Evolutionary conservation across 2,329 filamentous ascomycete species (phyloP).

Genomic region (Ilyonectria sp.): DNA sequence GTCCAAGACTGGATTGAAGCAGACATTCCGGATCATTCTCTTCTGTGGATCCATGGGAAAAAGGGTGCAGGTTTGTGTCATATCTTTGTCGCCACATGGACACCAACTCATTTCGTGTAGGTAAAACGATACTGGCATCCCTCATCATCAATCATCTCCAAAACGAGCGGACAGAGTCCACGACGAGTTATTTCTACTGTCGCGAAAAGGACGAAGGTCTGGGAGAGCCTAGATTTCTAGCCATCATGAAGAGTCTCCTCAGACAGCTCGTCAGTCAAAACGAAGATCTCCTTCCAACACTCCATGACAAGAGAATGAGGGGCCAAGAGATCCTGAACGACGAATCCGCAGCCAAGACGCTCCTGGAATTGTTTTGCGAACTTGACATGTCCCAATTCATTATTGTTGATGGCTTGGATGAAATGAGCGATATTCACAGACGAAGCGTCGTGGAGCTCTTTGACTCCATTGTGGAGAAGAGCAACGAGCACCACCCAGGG

Average conservation of each 20-base stretch:
- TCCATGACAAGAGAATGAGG: constrained; percentile 11
- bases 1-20: constrained; percentile 21
- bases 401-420: constrained; percentile 62
- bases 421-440: constrained; percentile 52
- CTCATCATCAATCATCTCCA: constrained; percentile 51
- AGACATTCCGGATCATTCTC: constrained; percentile 12
- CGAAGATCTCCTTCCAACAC: constrained; percentile 6
- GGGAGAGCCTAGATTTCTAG: neutral
- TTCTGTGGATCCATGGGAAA: constrained; percentile 27
- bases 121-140: constrained; percentile 60
- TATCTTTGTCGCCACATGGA: neutral
- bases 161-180: constrained; percentile 11
- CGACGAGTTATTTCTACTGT: constrained; percentile 59
- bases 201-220: constrained; percentile 47
- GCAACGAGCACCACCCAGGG: constrained; percentile 6
- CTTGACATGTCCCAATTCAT: constrained; percentile 51
- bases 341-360: constrained; percentile 39
- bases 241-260: constrained; percentile 19
- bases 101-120: constrained; percentile 42
- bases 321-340: constrained; percentile 17
- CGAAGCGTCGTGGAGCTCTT: constrained; percentile 49
- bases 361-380: constrained; percentile 52
- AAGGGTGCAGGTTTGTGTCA: constrained; percentile 29
- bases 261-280: constrained; percentile 13
- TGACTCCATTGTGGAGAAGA: constrained; percentile 1